Conservation (phyloP, 352 stramenopile genomes). For the Plasmopara muralis region DNA sequence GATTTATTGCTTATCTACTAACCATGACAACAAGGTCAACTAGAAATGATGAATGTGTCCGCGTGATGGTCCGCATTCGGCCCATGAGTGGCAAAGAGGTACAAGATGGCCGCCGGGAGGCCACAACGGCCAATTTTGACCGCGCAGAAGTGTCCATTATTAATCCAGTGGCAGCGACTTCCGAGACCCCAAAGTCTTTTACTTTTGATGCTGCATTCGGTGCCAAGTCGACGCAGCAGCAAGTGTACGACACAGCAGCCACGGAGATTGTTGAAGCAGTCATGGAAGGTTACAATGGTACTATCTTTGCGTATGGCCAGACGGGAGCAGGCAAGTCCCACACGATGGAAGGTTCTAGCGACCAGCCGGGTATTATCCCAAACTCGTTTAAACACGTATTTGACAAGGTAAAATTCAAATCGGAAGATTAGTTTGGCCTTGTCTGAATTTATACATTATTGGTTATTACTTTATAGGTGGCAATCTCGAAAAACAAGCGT, state of each 20-base stretch:
- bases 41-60: constrained; percentile 90
- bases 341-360: constrained; percentile 80
- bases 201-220: constrained; percentile 96
- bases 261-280: constrained; percentile 89
- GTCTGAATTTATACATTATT: not conserved
- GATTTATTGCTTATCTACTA: not conserved
- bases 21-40: constrained; percentile 34
- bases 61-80: constrained; percentile 94
- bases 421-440: not conserved
- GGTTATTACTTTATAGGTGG: constrained; percentile 20
- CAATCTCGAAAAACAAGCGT: constrained; percentile 88
- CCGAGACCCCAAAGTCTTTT: constrained; percentile 91
- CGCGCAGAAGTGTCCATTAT: constrained; percentile 84
- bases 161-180: constrained; percentile 65
- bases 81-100: constrained; percentile 93
- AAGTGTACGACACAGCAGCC: constrained; percentile 89
- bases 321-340: constrained; percentile 87
- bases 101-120: constrained; percentile 84
- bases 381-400: constrained; percentile 89
- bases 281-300: constrained; percentile 90
- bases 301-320: constrained; percentile 88
- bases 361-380: constrained; percentile 85
- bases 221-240: constrained; percentile 87
- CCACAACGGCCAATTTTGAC: constrained; percentile 86
- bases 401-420: constrained; percentile 36